These are phyloP conservation scores for Penicillium sp. DNA, from an alignment of 2,329 filamentous ascomycete species.

Conservation along the genomic window DNA sequence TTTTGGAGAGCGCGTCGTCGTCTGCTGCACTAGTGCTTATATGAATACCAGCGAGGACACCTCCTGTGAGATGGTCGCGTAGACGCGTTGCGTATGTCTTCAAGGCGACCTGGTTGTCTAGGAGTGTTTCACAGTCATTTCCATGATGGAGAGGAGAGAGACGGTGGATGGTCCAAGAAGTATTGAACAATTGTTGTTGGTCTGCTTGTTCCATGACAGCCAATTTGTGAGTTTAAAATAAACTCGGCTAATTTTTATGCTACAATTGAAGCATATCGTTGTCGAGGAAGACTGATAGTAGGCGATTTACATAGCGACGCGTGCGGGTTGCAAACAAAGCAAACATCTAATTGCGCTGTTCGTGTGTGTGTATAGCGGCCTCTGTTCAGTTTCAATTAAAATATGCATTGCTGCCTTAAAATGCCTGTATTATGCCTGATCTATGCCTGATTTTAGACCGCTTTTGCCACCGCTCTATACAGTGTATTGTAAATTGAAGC, in stretches of 20 bases:
- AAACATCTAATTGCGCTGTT: constrained; percentile 8
- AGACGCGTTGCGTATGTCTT: constrained; percentile 49
- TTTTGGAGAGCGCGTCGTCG: constrained; percentile 43
- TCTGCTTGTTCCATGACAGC: constrained; percentile 26
- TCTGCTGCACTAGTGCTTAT: constrained; percentile 31
- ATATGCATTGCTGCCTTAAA: too few species aligned
- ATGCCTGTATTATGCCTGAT: too few species aligned
- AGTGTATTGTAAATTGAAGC: too few species aligned
- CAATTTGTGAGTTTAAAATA: background rate
- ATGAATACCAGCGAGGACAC: constrained; percentile 48
- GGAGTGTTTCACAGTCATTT: constrained; percentile 35
- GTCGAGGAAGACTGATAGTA: constrained; percentile 6
- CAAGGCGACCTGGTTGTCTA: constrained; percentile 37
- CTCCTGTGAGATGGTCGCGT: constrained; percentile 50
- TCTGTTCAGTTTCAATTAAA: too few species aligned
- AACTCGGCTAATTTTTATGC: background rate
- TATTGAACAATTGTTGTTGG: constrained; percentile 48
- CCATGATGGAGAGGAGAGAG: constrained; percentile 54
- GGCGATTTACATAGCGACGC: constrained; percentile 13
- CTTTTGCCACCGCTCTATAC: too few species aligned
- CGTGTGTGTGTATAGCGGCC: too few species aligned
- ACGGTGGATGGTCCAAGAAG: constrained; percentile 55
- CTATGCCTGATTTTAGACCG: too few species aligned
- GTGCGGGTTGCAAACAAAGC: constrained; percentile 21
- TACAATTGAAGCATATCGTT: background rate